Conservation (phyloP, 805 yeast genomes). For the Ogataea sp. region DNA sequence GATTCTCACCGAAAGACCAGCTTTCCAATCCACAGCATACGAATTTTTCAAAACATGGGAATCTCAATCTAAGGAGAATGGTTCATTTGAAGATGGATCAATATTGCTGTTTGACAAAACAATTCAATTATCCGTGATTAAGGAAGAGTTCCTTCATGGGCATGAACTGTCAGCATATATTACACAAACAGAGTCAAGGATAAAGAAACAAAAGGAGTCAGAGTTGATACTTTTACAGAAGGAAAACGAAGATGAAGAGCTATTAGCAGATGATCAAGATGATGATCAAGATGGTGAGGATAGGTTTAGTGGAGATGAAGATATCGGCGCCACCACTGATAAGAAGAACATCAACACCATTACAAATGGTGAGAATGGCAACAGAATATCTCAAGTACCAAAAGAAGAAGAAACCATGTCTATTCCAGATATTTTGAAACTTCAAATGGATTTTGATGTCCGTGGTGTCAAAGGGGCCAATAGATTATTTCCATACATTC, state of each 20-base stretch:
- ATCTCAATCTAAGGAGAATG: conserved; percentile 26
- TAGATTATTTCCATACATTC: conserved; percentile 71
- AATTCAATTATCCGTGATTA: conserved; percentile 25
- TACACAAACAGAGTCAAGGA: conserved; percentile 34
- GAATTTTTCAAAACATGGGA: conserved; percentile 50
- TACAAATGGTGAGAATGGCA: conserved; percentile 5
- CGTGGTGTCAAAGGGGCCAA: conserved; percentile 39
- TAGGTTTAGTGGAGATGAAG: conserved; percentile 11
- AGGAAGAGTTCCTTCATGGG: conserved; percentile 44
- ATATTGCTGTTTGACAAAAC: conserved; percentile 45
- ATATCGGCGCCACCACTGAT: conserved; percentile 12
- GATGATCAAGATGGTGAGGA: conserved; percentile 17
- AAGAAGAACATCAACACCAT: conserved; percentile 15
- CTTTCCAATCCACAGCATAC: conserved; percentile 37
- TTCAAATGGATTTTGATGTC: conserved; percentile 50
- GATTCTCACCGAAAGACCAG: conserved; percentile 63
- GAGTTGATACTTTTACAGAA: conserved; percentile 23
- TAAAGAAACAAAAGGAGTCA: conserved; percentile 30
- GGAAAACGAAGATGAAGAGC: conserved; percentile 30
- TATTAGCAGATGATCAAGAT: conserved; percentile 25
- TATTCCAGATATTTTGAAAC: conserved; percentile 31
- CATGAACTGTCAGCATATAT: conserved; percentile 42
- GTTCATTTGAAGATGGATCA: conserved; percentile 48
- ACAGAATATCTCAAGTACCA: background rate
- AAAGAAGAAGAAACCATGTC: conserved; percentile 15